phyloP scores from a whole-genome alignment of 1,284 basidiomycete genomes.

The Abortiporus biennis region DNA sequence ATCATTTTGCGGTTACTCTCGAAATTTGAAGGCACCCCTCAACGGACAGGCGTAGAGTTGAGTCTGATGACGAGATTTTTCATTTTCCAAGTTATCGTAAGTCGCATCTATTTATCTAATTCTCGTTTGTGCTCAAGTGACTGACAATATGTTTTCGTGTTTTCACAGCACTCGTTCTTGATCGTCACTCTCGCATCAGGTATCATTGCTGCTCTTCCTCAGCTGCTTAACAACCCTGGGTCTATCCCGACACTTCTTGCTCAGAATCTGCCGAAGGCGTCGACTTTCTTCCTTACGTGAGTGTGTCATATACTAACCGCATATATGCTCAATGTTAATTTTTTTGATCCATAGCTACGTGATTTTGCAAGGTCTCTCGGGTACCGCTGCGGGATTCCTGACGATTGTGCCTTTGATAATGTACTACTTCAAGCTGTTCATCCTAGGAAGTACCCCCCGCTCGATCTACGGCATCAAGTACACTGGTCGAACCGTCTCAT shows the following conservation, averaged over 20 bases:
- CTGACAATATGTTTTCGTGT: neutral
- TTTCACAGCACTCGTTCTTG: constrained; percentile 76
- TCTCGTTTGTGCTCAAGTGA: neutral
- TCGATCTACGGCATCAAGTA: constrained; percentile 78
- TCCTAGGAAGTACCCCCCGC: constrained; percentile 90
- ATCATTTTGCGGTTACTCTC: constrained; percentile 78
- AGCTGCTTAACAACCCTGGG: constrained; percentile 56
- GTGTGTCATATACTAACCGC: constrained; percentile 23
- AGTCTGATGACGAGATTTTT: constrained; percentile 91
- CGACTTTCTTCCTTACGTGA: constrained; percentile 92
- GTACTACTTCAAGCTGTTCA: constrained; percentile 81
- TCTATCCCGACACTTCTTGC: constrained; percentile 67
- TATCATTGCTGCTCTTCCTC: constrained; percentile 63
- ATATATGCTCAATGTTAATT: constrained; percentile 1
- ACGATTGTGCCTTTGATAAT: constrained; percentile 72
- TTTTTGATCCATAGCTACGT: constrained; percentile 41
- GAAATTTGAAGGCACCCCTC: constrained; percentile 78
- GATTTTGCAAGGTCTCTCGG: constrained; percentile 67
- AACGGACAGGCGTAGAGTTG: constrained; percentile 78
- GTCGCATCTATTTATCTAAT: constrained; percentile 24
- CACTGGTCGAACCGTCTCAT: constrained; percentile 56
- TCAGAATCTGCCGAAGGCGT: constrained; percentile 73
- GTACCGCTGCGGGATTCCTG: constrained; percentile 75
- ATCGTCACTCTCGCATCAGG: constrained; percentile 82
- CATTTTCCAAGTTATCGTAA: constrained; percentile 83